phyloP scores from a whole-genome alignment of 805 yeast species.

The Wickerhamomyces hampshirensis region DNA sequence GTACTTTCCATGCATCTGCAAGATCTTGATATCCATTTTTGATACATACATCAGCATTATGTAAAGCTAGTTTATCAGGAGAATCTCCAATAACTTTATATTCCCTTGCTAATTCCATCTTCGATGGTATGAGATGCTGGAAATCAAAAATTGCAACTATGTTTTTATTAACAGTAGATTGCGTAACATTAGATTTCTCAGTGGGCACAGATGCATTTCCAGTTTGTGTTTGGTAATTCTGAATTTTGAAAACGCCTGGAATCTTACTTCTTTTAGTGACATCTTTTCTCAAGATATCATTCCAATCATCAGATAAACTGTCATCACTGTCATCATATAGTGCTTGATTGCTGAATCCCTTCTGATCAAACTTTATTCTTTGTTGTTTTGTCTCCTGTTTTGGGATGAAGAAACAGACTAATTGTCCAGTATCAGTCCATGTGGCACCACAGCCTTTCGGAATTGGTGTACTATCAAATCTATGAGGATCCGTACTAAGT shows the following conservation, averaged over 20 bases:
- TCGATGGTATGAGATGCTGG: conserved; percentile 67
- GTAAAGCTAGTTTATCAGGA: conserved; percentile 59
- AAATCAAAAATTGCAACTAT: conserved; percentile 63
- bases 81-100: conserved; percentile 59
- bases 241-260: conserved; percentile 38
- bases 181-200: conserved; percentile 18
- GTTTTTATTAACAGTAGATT: conserved; percentile 34
- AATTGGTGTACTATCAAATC: conserved; percentile 76
- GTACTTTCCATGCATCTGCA: conserved; percentile 70
- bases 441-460: conserved; percentile 93
- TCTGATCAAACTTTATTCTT: conserved; percentile 48
- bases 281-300: conserved; percentile 57
- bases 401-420: conserved; percentile 78
- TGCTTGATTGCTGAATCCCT: conserved; percentile 40
- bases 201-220: conserved; percentile 12
- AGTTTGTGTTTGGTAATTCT: conserved; percentile 11
- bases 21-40: conserved; percentile 56
- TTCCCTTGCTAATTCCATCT: conserved; percentile 62
- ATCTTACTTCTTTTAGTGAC: conserved; percentile 41
- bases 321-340: conserved; percentile 37
- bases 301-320: conserved; percentile 65
- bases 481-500: conserved; percentile 5
- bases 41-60: conserved; percentile 69
- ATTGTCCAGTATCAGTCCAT: conserved; percentile 75
- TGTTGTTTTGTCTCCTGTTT: conserved; percentile 37